Evolutionary conservation across 768 basidiomycete genomes (phyloP).

Genomic region (Macrolepiota dolichaula): DNA sequence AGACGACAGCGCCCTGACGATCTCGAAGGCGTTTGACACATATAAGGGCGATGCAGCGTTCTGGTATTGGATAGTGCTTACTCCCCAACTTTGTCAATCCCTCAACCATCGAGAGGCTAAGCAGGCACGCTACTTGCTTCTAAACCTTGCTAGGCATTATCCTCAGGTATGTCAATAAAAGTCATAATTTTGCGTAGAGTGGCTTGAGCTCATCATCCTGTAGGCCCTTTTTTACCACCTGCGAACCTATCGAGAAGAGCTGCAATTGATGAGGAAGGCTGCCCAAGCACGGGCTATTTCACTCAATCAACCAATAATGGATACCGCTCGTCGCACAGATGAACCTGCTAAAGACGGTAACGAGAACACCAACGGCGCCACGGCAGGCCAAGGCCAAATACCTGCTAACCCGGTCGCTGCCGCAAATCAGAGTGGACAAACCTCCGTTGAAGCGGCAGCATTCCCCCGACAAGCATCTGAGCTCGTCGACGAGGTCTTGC

Average conservation of each 20-base stretch:
- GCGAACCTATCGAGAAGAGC: constrained; percentile 61
- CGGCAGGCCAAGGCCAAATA: neutral
- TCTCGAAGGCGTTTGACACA: constrained; percentile 83
- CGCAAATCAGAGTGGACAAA: constrained; percentile 1
- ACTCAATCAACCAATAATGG: constrained; percentile 20
- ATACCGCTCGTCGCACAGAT: constrained; percentile 26
- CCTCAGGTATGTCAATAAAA: constrained; percentile 70
- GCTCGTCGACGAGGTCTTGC: constrained; percentile 88
- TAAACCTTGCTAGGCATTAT: constrained; percentile 86
- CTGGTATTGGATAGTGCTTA: constrained; percentile 99
- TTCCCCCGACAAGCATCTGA: constrained; percentile 75
- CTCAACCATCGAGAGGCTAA: constrained; percentile 90
- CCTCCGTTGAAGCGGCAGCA: constrained; percentile 3
- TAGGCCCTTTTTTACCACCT: constrained; percentile 95
- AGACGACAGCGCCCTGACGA: constrained; percentile 72
- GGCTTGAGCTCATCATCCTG: constrained; percentile 11
- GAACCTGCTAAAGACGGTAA: constrained; percentile 22
- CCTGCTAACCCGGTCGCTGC: neutral
- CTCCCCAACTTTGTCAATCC: constrained; percentile 89
- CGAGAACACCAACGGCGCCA: constrained; percentile 15
- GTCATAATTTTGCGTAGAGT: neutral
- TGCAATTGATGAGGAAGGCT: constrained; percentile 37
- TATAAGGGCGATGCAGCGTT: constrained; percentile 96
- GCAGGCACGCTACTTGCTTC: constrained; percentile 84
- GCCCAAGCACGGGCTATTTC: constrained; percentile 34